Conservation (phyloP, 768 basidiomycete species). For the Boletus sp. region DNA sequence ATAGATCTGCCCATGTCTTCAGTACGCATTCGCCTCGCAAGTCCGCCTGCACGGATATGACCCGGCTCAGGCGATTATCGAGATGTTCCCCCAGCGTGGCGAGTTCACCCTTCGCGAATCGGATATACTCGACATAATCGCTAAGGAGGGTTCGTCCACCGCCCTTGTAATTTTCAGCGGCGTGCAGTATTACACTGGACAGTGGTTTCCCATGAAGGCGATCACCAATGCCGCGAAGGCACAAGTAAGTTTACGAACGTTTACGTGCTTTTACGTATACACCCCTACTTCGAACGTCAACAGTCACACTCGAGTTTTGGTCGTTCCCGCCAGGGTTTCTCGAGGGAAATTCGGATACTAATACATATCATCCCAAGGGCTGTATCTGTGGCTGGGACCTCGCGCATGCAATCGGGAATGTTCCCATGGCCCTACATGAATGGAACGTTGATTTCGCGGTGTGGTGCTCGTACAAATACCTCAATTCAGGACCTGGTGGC, state of each 20-base stretch:
- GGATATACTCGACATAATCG: constrained; percentile 79
- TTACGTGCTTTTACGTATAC: constrained; percentile 27
- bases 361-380: constrained; percentile 50
- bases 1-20: constrained; percentile 7
- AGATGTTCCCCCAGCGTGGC: constrained; percentile 73
- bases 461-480: constrained; percentile 98
- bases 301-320: constrained; percentile 5
- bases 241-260: constrained; percentile 50
- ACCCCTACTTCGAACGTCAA: constrained; percentile 7
- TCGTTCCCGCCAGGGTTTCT: constrained; percentile 8
- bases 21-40: constrained; percentile 99
- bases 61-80: constrained; percentile 69
- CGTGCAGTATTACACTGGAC: constrained; percentile 97
- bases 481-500: constrained; percentile 96
- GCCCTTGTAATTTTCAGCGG: constrained; percentile 92
- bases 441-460: constrained; percentile 98
- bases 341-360: constrained; percentile 8
- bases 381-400: constrained; percentile 96
- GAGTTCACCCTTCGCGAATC: constrained; percentile 85
- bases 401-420: constrained; percentile 94
- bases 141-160: constrained; percentile 68
- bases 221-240: constrained; percentile 84
- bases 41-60: constrained; percentile 73
- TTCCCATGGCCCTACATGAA: constrained; percentile 82
- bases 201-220: constrained; percentile 83